phyloP scores from a whole-genome alignment of 106 monocot genomes.

The Allium sativum region DNA sequence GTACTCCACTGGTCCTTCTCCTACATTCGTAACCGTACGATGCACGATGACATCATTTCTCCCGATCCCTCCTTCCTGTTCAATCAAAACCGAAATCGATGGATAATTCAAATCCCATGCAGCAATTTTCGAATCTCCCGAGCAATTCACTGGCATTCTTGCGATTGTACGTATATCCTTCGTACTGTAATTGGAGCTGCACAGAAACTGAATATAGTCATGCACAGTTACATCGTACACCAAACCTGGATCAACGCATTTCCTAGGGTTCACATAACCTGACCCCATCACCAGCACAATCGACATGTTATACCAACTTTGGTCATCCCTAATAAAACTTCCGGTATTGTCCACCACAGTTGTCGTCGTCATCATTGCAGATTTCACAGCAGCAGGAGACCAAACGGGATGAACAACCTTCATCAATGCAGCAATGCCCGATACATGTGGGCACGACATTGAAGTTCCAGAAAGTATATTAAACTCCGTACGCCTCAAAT shows the following conservation, averaged over 20 bases:
- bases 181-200: conserved; percentile 11
- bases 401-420: conserved; percentile 25
- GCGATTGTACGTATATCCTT: conserved; percentile 8
- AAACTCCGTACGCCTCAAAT: conserved; percentile 1
- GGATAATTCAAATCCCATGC: conserved; percentile 28
- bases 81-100: conserved; percentile 25
- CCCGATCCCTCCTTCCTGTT: not conserved
- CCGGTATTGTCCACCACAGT: conserved; percentile 9
- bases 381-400: conserved; percentile 32
- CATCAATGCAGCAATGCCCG: conserved; percentile 34
- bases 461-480: conserved; percentile 37
- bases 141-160: conserved; percentile 11
- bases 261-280: conserved; percentile 21
- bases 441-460: conserved; percentile 40
- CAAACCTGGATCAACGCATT: conserved; percentile 21
- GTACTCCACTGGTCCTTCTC: conserved; percentile 4
- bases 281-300: conserved; percentile 9
- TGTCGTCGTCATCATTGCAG: conserved; percentile 38
- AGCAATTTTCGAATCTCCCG: not conserved
- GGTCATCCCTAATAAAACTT: conserved; percentile 16
- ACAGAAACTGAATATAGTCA: conserved; percentile 23
- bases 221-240: conserved; percentile 13
- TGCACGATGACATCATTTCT: not conserved
- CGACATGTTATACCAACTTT: not conserved
- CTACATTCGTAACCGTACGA: conserved; percentile 12